Conservation (phyloP, 805 yeast species). For the Henningerozyma blattae region DNA sequence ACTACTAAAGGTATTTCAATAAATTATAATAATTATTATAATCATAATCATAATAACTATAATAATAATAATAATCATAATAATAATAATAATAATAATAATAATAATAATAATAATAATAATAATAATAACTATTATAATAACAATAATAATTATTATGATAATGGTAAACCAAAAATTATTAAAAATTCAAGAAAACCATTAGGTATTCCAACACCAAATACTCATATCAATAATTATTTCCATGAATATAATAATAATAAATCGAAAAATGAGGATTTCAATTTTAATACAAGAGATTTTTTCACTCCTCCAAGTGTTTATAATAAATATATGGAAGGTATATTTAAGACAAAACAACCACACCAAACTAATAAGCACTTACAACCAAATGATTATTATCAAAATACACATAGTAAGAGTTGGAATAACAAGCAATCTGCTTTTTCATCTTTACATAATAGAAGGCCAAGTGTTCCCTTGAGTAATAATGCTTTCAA, state of each 20-base stretch:
- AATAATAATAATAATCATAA: constrained; percentile 5
- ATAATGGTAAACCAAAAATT: constrained; percentile 14
- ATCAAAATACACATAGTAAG: constrained; percentile 7
- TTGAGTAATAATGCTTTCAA: background rate
- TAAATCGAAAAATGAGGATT: constrained; percentile 8
- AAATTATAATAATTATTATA: constrained; percentile 28
- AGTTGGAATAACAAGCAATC: constrained; percentile 5
- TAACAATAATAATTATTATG: constrained; percentile 18
- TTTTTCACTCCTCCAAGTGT: constrained; percentile 71
- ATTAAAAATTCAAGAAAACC: constrained; percentile 38
- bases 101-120: constrained; percentile 7
- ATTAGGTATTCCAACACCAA: constrained; percentile 53
- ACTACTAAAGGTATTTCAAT: constrained; percentile 53
- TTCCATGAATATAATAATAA: constrained; percentile 28
- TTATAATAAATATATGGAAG: constrained; percentile 56
- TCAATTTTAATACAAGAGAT: constrained; percentile 49
- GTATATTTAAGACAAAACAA: constrained; percentile 34
- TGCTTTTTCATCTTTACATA: background rate
- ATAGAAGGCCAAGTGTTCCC: background rate
- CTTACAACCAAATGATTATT: constrained; percentile 7
- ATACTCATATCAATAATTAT: constrained; percentile 29
- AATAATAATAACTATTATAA: constrained; percentile 8
- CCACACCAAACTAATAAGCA: constrained; percentile 16
- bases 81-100: constrained; percentile 6
- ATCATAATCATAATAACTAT: constrained; percentile 4